Evolutionary conservation across 2,329 filamentous ascomycete species (phyloP).

Genomic region (Cryphonectria naterciae): DNA sequence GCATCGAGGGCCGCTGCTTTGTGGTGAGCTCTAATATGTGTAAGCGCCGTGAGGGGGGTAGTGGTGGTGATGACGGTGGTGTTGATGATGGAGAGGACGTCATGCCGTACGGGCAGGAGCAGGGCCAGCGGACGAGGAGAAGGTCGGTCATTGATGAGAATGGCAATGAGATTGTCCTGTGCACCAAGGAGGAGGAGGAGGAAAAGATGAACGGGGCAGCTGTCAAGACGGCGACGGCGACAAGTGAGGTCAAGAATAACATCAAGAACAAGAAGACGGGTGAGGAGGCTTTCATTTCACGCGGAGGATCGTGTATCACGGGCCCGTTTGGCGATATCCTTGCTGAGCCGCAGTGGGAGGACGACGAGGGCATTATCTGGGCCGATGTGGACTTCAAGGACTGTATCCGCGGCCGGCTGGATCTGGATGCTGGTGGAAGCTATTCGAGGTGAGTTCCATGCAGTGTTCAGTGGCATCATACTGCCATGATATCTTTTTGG

Average conservation of each 20-base stretch:
- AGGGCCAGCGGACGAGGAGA: slow-evolving; percentile 22
- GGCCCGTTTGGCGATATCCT: slow-evolving; percentile 80
- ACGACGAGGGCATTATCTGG: slow-evolving; percentile 67
- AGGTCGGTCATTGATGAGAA: slow-evolving; percentile 38
- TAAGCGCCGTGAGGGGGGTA: slow-evolving; percentile 60
- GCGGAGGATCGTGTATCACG: slow-evolving; percentile 83
- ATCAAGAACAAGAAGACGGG: slow-evolving; percentile 33
- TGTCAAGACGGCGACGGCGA: slow-evolving; percentile 14
- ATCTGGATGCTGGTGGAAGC: slow-evolving; percentile 82
- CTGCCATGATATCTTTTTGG: background rate
- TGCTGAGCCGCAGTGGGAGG: slow-evolving; percentile 83
- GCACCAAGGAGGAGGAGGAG: slow-evolving; percentile 28
- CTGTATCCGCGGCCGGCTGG: slow-evolving; percentile 78
- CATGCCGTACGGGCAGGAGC: slow-evolving; percentile 38
- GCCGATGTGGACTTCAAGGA: slow-evolving; percentile 86
- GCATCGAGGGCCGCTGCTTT: slow-evolving; percentile 80
- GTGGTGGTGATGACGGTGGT: slow-evolving; percentile 43
- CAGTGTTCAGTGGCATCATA: too few species aligned
- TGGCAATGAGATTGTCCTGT: slow-evolving; percentile 50
- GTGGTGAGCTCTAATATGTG: slow-evolving; percentile 88
- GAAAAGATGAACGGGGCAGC: background rate
- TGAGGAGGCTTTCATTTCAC: slow-evolving; percentile 58
- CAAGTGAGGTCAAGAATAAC: slow-evolving; percentile 18
- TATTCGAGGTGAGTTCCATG: slow-evolving; percentile 70
- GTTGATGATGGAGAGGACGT: slow-evolving; percentile 46